phyloP scores from a whole-genome alignment of 495 filamentous ascomycete species.

The Bryoglossum gracile region DNA sequence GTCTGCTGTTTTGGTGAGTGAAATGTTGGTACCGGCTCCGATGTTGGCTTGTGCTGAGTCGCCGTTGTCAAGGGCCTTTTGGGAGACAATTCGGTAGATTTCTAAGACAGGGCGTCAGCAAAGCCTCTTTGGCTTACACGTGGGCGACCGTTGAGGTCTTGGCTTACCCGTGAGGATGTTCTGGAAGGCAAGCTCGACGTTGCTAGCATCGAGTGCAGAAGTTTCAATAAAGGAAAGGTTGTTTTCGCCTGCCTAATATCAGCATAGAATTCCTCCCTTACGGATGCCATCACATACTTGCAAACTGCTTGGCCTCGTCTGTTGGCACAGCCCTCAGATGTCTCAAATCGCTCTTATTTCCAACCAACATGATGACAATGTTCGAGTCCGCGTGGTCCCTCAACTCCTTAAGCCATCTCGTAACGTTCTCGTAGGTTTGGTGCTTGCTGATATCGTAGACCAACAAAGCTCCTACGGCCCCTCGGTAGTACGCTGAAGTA shows the following conservation, averaged over 20 bases:
- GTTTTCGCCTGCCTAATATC: conserved; percentile 63
- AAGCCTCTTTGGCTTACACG: conserved; percentile 97
- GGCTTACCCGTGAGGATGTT: conserved; percentile 93
- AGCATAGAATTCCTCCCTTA: conserved; percentile 24
- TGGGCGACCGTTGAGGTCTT: conserved; percentile 81
- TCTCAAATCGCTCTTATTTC: conserved; percentile 99
- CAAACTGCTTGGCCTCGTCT: conserved; percentile 97
- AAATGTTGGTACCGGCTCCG: conserved; percentile 66
- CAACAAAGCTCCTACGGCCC: conserved; percentile 92
- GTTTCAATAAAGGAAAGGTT: conserved; percentile 98
- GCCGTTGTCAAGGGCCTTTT: conserved; percentile 83
- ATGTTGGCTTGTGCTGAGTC: conserved; percentile 69
- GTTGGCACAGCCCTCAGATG: conserved; percentile 96
- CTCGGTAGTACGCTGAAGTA: conserved; percentile 97
- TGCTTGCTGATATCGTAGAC: conserved; percentile 99
- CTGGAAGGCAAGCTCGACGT: conserved; percentile 99
- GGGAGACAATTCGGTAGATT: conserved; percentile 99
- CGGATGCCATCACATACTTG: conserved; percentile 55
- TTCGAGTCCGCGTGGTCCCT: conserved; percentile 97
- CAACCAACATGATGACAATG: conserved; percentile 99
- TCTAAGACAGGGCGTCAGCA: conserved; percentile 73
- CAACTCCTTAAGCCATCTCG: conserved; percentile 97
- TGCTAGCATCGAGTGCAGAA: conserved; percentile 96
- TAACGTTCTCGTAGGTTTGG: conserved; percentile 98
- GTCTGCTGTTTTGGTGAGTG: conserved; percentile 69